phyloP scores from a whole-genome alignment of 108 stramenopile species.

The Nitzschia sp. region DNA sequence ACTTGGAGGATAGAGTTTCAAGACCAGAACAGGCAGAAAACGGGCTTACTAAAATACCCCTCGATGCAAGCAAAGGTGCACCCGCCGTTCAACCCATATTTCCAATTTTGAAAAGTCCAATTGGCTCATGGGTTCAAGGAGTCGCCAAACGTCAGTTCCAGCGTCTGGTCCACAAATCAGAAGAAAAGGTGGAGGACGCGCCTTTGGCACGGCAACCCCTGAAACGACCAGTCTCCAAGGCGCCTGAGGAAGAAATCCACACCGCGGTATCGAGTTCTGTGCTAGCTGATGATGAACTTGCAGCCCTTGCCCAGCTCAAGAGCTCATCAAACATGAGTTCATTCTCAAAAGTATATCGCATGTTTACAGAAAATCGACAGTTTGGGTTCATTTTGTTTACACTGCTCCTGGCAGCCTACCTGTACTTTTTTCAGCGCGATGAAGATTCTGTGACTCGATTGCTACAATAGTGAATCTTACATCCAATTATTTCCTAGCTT shows the following conservation, averaged over 20 bases:
- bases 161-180: not conserved
- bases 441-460: constrained; percentile 15
- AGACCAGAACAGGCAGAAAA: not conserved
- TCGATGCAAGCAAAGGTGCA: not conserved
- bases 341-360: not conserved
- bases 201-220: constrained; percentile 5
- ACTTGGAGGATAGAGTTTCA: constrained; percentile 5
- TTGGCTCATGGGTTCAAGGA: not conserved
- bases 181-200: not conserved
- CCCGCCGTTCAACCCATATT: not conserved
- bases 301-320: constrained; percentile 21
- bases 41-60: not conserved
- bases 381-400: constrained; percentile 40
- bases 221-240: not conserved
- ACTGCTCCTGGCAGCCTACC: constrained; percentile 18
- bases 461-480: too few relatives aligned
- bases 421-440: constrained; percentile 20
- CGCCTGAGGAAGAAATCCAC: constrained; percentile 22
- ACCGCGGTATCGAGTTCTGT: constrained; percentile 13
- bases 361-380: constrained; percentile 12
- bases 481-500: too few relatives aligned
- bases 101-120: not conserved
- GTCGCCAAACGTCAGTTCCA: not conserved
- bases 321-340: not conserved
- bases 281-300: constrained; percentile 36